These are phyloP conservation scores for Sequoia sempervirens DNA, from an alignment of 75 land plant species.

Conservation along the genomic window DNA sequence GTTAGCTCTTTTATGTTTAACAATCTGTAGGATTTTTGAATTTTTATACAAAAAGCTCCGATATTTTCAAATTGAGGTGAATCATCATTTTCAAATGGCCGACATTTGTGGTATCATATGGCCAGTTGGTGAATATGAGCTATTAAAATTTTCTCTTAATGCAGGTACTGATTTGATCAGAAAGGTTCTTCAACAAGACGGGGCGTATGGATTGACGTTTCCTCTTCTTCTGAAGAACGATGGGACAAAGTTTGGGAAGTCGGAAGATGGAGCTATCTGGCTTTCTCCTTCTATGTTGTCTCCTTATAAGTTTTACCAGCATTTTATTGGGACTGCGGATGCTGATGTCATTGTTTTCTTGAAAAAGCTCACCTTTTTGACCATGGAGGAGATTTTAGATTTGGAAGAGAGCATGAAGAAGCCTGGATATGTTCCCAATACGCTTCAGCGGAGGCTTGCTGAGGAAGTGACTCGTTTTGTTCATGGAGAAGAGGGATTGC, in stretches of 20 bases:
- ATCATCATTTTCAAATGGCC: too few species aligned
- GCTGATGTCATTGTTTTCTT: constrained; percentile 80
- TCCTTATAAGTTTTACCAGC: constrained; percentile 93
- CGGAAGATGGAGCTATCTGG: constrained; percentile 97
- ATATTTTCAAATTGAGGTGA: background rate
- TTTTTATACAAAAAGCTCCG: background rate
- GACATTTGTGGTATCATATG: background rate
- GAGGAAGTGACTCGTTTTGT: constrained; percentile 95
- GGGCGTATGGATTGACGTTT: constrained; percentile 90
- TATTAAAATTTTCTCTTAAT: constrained; percentile 21
- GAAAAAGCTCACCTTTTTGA: constrained; percentile 79
- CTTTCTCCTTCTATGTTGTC: constrained; percentile 70
- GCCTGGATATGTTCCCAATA: constrained; percentile 75
- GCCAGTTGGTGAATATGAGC: background rate
- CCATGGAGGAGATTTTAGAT: constrained; percentile 68
- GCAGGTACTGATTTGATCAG: constrained; percentile 96
- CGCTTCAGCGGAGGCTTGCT: constrained; percentile 75
- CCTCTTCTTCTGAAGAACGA: constrained; percentile 94
- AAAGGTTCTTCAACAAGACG: constrained; percentile 62
- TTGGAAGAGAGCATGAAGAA: constrained; percentile 63
- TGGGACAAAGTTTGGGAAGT: constrained; percentile 97
- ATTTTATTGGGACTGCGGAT: constrained; percentile 85
- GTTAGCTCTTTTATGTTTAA: background rate
- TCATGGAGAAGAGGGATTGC: constrained; percentile 80
- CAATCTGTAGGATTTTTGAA: background rate